Conservation (phyloP, 768 basidiomycete genomes). For the Leccinum rimulosum region DNA sequence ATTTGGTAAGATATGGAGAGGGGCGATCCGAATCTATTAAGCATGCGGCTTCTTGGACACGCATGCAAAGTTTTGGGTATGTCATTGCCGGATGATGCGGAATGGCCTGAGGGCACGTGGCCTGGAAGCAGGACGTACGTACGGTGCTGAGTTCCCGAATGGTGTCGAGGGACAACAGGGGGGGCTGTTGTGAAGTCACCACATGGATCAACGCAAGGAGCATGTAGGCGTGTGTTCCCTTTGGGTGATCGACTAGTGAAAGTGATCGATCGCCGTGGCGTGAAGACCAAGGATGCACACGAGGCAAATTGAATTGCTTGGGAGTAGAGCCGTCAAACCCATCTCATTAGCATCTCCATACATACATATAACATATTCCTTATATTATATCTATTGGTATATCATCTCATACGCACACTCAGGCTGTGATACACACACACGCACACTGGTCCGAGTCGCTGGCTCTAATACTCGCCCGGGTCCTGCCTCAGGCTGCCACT, state of each 20-base stretch:
- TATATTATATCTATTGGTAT: neutral
- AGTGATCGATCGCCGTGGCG: constrained; percentile 19
- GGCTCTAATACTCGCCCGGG: neutral
- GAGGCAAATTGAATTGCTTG: constrained; percentile 22
- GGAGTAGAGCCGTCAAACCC: constrained; percentile 3
- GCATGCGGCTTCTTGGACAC: constrained; percentile 16
- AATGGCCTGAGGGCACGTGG: constrained; percentile 14
- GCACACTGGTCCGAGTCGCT: neutral
- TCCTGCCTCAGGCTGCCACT: neutral
- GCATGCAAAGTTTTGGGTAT: constrained; percentile 12
- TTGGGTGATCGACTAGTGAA: constrained; percentile 15
- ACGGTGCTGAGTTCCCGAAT: neutral
- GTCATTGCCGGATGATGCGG: constrained; percentile 1
- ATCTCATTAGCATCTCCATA: neutral
- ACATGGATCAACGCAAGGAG: constrained; percentile 23
- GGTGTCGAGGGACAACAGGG: neutral
- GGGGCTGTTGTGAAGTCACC: constrained; percentile 7
- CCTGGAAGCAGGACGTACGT: constrained; percentile 1
- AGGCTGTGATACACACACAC: neutral
- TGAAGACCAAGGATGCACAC: constrained; percentile 15
- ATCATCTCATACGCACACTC: neutral
- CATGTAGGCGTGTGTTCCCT: constrained; percentile 16
- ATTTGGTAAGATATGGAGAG: constrained; percentile 3
- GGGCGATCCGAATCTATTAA: constrained; percentile 18
- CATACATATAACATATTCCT: neutral